Conservation (phyloP, 345 rosid genomes). For the Streptanthus diversifolius region DNA sequence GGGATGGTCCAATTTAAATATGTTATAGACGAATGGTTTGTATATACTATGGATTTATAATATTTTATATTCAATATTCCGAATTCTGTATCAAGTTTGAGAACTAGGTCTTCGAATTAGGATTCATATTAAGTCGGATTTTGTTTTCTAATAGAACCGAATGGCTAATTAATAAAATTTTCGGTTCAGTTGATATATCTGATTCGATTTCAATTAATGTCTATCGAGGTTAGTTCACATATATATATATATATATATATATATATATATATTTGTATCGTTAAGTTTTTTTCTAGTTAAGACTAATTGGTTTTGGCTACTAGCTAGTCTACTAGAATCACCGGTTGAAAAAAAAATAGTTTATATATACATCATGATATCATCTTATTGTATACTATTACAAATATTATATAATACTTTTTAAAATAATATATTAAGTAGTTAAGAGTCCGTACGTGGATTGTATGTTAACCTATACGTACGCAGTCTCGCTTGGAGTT, state of each 20-base stretch:
- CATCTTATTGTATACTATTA: slow-evolving; percentile 15
- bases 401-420: neutral
- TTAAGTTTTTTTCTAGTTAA: neutral
- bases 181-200: neutral
- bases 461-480: slow-evolving; percentile 13
- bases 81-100: neutral
- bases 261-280: slow-evolving; percentile 1
- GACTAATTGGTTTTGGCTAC: neutral
- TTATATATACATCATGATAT: slow-evolving; percentile 13
- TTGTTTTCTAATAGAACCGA: neutral
- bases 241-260: no score
- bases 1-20: slow-evolving; percentile 8
- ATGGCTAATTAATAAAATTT: neutral
- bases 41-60: neutral
- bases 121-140: neutral
- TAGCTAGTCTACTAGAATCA: slow-evolving; percentile 3
- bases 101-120: neutral
- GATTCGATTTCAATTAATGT: slow-evolving; percentile 9
- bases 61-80: neutral
- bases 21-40: neutral
- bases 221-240: neutral
- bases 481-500: slow-evolving; percentile 16
- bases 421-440: neutral
- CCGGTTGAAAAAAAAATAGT: neutral
- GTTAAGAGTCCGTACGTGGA: slow-evolving; percentile 25